Base-by-base conservation (phyloP, 306 rosid genomes). In the Ziziphus jujuba region DNA sequence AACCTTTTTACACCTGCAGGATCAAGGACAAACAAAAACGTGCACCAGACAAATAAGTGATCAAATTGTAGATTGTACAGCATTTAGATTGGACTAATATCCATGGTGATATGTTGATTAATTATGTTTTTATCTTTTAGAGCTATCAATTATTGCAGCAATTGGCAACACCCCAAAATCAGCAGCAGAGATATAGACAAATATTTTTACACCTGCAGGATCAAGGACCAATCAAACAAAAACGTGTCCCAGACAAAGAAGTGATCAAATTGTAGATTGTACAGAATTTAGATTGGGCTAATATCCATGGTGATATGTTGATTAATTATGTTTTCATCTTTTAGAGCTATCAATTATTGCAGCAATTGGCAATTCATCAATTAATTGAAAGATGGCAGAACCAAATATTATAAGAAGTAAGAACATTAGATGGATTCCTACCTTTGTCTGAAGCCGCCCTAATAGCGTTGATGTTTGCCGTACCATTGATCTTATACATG, bases 401-500 rank as follows among this genome's bases (percentile, higher is more conserved):
- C 28, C 71, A 31, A 22, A 12, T 0, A 20, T 12, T 40, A 40
- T 40, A 40, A 9, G 45, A 6, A 45, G 12, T 1, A 55, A 55
- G 1, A 49, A 24, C 22, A 53, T n/a, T 7, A 20, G 3, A 71
- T 63, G 12, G 71, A 74, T 17, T 21, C 9, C 59, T 69, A 93
- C 99, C 99, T 81, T 93, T 74, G 20, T 90, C 96, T 47, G 99
- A 76, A 73, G 99, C 97, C 44, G 87, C 87, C 85, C 97, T 80
- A 56, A 93, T 84, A 60, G 97, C 99, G 79, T 90, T 93, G 82
- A 93, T 88, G 76, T 93, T 93, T 35, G 99, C 95, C 72, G 97
- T 90, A 63, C 99, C 99, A 61, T 93, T 93, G 68, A 93, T 88
- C 85, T 88, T 90, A 82, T 90, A 93, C 99, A 93, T 93, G 66